Evolutionary conservation across 805 yeast genomes (phyloP), one percentile per base, ranked within the genome.

Genomic region (Metschnikowia proteae): DNA sequence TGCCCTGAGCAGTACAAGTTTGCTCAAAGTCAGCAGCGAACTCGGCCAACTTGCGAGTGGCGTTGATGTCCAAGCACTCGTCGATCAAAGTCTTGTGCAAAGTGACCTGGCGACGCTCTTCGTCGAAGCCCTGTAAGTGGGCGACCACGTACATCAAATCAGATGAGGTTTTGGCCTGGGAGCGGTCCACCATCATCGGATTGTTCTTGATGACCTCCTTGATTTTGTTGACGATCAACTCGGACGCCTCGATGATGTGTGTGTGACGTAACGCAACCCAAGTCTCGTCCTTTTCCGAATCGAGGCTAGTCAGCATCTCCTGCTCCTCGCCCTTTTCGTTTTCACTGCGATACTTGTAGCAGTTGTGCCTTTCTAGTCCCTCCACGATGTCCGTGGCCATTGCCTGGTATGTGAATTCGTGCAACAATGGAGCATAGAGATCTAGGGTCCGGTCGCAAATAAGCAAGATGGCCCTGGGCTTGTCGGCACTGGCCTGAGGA

Each of bases 351-450:
- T 83, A 87, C 30, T 61, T 69, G 62, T 80, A 84, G 11, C 55
- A 55, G 28, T 73, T 71, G 70, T 46, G 71, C 65, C 64, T 67
- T 69, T 57, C 78, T 53, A 73, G 65, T 38, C 67, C 60, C 29
- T 68, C 70, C 1, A 77, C 75, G 27, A 85, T 67, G 64, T 92
- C 99, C 70, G 85, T 84, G 17, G 91, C 86, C 87, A 91, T 83
- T 4, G 97, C 91, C 67, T 92, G 96, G 66, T 91, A 94, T 25
- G 85, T 80, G 66, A 91, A 88, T 63, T 89, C 96, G 65, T 94
- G 98, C 47, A 91, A 67, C 41, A 94, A 63, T 0, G 97, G 96
- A 5, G 94, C 86, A 58, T 80, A 80, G 43, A 86, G 71, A 64
- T 95, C 99, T 62, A 90, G 63, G 1, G 96, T 77, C 53, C 99